phyloP scores from a whole-genome alignment of 2,329 filamentous ascomycete species.

The Trichoderma lentiforme region DNA sequence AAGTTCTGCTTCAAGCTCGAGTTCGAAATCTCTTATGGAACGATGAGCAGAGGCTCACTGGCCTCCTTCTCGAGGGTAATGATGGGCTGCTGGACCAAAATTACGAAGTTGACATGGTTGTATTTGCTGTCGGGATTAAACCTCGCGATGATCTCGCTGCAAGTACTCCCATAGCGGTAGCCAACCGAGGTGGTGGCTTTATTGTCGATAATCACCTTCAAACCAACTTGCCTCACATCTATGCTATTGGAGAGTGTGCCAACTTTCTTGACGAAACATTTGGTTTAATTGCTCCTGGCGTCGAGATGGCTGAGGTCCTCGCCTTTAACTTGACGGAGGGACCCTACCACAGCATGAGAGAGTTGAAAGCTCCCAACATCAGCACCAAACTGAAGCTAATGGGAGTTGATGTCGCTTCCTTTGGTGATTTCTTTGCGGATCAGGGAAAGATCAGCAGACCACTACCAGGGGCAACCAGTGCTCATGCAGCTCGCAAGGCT shows the following conservation, averaged over 20 bases:
- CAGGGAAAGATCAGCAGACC: slow-evolving; percentile 69
- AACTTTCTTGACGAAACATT: slow-evolving; percentile 86
- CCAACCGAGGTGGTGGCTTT: slow-evolving; percentile 71
- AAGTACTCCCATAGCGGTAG: slow-evolving; percentile 67
- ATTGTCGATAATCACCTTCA: slow-evolving; percentile 64
- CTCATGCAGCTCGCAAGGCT: slow-evolving; percentile 15
- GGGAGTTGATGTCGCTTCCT: slow-evolving; percentile 87
- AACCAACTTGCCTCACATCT: slow-evolving; percentile 70
- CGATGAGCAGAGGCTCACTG: slow-evolving; percentile 63
- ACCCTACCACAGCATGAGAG: slow-evolving; percentile 63
- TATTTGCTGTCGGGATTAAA: slow-evolving; percentile 85
- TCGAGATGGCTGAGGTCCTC: slow-evolving; percentile 90
- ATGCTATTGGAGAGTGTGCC: slow-evolving; percentile 87
- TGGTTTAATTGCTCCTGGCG: slow-evolving; percentile 81
- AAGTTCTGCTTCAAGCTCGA: slow-evolving; percentile 73
- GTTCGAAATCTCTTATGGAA: slow-evolving; percentile 70
- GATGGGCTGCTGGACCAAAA: slow-evolving; percentile 59
- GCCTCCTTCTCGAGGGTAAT: slow-evolving; percentile 64
- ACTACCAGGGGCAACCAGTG: slow-evolving; percentile 49
- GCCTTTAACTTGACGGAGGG: slow-evolving; percentile 88
- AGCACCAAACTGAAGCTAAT: slow-evolving; percentile 90
- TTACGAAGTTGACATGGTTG: slow-evolving; percentile 76
- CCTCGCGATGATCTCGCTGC: slow-evolving; percentile 74
- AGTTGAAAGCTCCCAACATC: slow-evolving; percentile 78
- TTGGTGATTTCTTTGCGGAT: slow-evolving; percentile 91